Evolutionary conservation across 1,139 yeast species (phyloP), one percentile per base, ranked within the genome.

Genomic region (Kodamaea suecica): DNA sequence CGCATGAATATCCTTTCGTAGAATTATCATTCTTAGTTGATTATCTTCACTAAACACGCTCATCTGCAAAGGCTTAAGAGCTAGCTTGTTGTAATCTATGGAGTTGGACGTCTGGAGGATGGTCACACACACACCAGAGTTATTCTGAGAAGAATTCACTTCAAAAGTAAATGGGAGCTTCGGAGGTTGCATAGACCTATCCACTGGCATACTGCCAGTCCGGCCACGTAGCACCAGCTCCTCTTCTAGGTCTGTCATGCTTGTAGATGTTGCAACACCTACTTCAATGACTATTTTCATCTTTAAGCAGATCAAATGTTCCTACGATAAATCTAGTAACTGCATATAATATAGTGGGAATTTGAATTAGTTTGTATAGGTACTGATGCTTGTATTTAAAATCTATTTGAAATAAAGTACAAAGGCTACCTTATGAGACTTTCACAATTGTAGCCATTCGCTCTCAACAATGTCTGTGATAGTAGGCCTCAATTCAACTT

Each of bases 391-490:
- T 20, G n/a, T 17, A 17, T 23, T 27, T n/a, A n/a, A n/a, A n/a
- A n/a, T n/a, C n/a, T n/a, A n/a, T n/a, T n/a, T n/a, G n/a, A n/a
- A n/a, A n/a, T n/a, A n/a, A n/a, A n/a, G n/a, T n/a, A n/a, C n/a
- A n/a, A n/a, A n/a, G n/a, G n/a, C n/a, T n/a, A n/a, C n/a, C n/a
- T n/a, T n/a, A n/a, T n/a, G n/a, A n/a, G n/a, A n/a, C n/a, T n/a
- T n/a, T 29, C 34, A 37, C 31, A 37, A 32, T 6, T 31, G 24
- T 28, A 87, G 58, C 97, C 97, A 88, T 14, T 61, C 65, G 51
- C 86, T 86, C 27, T 73, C 72, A 30, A 73, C 64, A 7, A 88
- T 79, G 28, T 81, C 84, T 14, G 78, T 71, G 57, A 87, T 82
- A 0, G 83, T 74, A 1, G 95, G 95, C 45, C 97, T 70, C 36